Base-by-base conservation (phyloP, 2,329 filamentous ascomycete species). In the Onygenales sp. region DNA sequence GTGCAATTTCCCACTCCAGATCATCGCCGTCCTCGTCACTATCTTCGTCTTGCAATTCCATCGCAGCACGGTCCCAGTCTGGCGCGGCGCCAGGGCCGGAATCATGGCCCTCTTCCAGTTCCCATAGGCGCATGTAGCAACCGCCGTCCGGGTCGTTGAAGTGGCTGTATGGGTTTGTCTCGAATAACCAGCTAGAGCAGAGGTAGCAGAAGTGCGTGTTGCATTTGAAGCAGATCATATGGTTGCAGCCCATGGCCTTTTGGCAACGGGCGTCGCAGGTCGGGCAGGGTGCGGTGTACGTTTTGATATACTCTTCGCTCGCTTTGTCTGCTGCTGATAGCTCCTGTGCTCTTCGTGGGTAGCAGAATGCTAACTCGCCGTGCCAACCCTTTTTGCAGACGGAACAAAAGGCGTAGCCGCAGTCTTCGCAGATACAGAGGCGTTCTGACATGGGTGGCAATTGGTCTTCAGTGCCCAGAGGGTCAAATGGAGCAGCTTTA, bases 201-300 rank as follows among this genome's bases (percentile, higher is more conserved):
- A 97, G 79, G 61, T 97, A 97, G 73, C 93, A 98, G 67, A 96
- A 97, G 68, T 97, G 92, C 2, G 88, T 87, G 50, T 85, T 78
- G 74, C 93, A 98, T 58, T 88, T 84, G 67, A 86, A 88, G 71
- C 92, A 96, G 49, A 85, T 87, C 90, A 97, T 97, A 70, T 96
- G 91, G 69, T 96, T 96, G 76, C 93, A 98, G 40, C 93, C 93
- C 64, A 88, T 84, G 1, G 86, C 88, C 75, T 98, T 98, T 67
- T 95, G 88, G 21, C 85, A 86, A 0, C 88, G 88, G 1, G 86
- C 85, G 33, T 78, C 82, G 71, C 93, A 98, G 3, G 89, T 92
- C 9, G 93, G 91, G 65, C 93, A 98, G 1, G 87, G 84, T 9
- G 89, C 89, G 0, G 91, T 94, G 71, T 95, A 84, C 57, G 82